phyloP scores from a whole-genome alignment of 2,329 filamentous ascomycete species.

The Lachnellula hyalina region DNA sequence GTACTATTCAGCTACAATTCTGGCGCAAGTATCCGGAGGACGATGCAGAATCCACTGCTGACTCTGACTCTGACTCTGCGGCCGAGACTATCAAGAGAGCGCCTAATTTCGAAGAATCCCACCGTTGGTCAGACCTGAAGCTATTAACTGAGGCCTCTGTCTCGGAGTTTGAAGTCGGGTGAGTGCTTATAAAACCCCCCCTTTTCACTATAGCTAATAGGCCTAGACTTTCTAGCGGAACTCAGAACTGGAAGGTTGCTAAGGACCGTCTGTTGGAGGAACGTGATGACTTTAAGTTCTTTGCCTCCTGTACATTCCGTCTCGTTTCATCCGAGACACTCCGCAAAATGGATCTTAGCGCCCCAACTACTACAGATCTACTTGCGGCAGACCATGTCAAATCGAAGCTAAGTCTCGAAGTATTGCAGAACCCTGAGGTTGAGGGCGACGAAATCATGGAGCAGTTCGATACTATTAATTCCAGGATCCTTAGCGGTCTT shows the following conservation, averaged over 20 bases:
- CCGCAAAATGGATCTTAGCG: conserved; percentile 10
- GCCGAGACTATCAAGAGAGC: conserved; percentile 3
- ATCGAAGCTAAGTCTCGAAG: too few relatives aligned
- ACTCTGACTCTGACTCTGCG: background rate
- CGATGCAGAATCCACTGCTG: background rate
- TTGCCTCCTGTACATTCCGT: conserved; percentile 14
- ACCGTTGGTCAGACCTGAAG: conserved; percentile 17
- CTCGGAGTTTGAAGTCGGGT: conserved; percentile 21
- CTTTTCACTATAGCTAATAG: background rate
- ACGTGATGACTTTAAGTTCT: conserved; percentile 13
- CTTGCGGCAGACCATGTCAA: background rate
- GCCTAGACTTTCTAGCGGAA: conserved; percentile 11
- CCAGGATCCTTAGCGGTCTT: too few relatives aligned
- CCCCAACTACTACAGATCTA: background rate
- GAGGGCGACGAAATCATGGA: too few relatives aligned
- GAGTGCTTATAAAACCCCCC: background rate
- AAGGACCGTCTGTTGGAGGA: conserved; percentile 14
- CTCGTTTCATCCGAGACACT: conserved; percentile 14
- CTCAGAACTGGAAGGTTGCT: background rate
- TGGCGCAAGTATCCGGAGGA: conserved; percentile 8
- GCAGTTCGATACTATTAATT: too few relatives aligned
- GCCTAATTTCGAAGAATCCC: conserved; percentile 14
- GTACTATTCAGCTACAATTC: conserved; percentile 9
- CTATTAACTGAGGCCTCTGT: background rate
- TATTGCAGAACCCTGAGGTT: too few relatives aligned